Conservation (phyloP, 495 filamentous ascomycete genomes). For the Lasiosphaeriaceae sp. region DNA sequence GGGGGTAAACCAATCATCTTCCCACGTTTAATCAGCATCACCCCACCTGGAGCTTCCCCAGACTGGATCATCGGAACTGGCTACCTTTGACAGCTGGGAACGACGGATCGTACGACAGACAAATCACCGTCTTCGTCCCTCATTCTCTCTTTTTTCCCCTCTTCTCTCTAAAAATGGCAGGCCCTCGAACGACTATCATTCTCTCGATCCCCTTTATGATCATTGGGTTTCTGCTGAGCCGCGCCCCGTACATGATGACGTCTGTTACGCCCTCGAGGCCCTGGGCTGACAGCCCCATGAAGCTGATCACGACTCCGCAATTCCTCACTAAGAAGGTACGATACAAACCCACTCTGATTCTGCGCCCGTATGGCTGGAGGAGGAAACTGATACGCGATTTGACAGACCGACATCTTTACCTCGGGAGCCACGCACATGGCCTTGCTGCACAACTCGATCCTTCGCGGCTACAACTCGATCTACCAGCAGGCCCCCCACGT, state of each 20-base stretch:
- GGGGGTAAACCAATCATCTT: slow-evolving; percentile 8
- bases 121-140: neutral
- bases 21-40: slow-evolving; percentile 10
- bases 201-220: slow-evolving; percentile 27
- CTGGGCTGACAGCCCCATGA: slow-evolving; percentile 49
- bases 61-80: too few species aligned
- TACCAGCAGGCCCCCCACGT: slow-evolving; percentile 48
- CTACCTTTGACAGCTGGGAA: neutral
- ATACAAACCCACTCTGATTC: too few species aligned
- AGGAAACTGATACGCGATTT: neutral
- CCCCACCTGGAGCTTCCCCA: slow-evolving; percentile 2
- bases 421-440: slow-evolving; percentile 57
- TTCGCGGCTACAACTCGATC: slow-evolving; percentile 58
- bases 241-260: slow-evolving; percentile 42
- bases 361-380: too few species aligned
- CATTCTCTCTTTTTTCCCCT: neutral
- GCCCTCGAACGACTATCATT: slow-evolving; percentile 11
- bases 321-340: slow-evolving; percentile 40
- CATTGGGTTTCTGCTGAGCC: slow-evolving; percentile 36
- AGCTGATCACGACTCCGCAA: slow-evolving; percentile 45
- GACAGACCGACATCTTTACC: slow-evolving; percentile 47
- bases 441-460: slow-evolving; percentile 53
- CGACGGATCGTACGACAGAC: slow-evolving; percentile 18
- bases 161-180: slow-evolving; percentile 14
- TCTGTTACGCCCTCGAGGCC: slow-evolving; percentile 31